Percentiles rank a stretch among this genome's conserved stretches.
These are phyloP conservation scores for Pseudocercospora eumusae DNA, from an alignment of 2,329 filamentous ascomycete genomes.

Conservation along the genomic window DNA sequence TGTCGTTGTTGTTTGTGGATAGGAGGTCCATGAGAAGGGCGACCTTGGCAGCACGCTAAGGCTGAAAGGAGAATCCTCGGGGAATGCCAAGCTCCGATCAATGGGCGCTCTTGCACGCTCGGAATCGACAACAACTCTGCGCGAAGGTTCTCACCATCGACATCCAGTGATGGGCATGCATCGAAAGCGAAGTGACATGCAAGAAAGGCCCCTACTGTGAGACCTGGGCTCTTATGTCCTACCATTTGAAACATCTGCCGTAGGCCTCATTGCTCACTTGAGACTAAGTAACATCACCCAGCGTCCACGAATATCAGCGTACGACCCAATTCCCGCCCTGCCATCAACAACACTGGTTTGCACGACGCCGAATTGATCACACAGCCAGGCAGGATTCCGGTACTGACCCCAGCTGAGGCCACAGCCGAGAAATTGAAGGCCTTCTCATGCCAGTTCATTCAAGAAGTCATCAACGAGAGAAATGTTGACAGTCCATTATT, in stretches of 20 bases:
- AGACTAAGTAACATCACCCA: no score
- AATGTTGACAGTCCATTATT: background rate
- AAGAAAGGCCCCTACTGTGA: no score
- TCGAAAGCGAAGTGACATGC: no score
- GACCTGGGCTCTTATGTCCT: no score
- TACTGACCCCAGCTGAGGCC: conserved; percentile 1
- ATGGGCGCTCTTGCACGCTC: background rate
- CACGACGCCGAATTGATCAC: no score
- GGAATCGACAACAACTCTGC: background rate
- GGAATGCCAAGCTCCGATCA: background rate
- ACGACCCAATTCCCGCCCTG: no score
- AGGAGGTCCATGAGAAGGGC: background rate
- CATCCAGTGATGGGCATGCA: no score
- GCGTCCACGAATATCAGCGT: no score
- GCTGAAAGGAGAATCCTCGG: background rate
- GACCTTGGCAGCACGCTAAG: background rate
- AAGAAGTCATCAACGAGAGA: conserved; percentile 1
- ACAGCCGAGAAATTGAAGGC: background rate
- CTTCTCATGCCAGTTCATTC: conserved; percentile 1
- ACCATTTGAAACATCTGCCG: no score
- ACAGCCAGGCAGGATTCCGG: background rate
- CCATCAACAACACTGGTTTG: no score
- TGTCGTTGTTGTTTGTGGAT: background rate
- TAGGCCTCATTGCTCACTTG: no score
- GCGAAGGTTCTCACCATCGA: background rate